phyloP scores from a whole-genome alignment of 2,329 filamentous ascomycete genomes.

The Talaromyces amestolkiae region DNA sequence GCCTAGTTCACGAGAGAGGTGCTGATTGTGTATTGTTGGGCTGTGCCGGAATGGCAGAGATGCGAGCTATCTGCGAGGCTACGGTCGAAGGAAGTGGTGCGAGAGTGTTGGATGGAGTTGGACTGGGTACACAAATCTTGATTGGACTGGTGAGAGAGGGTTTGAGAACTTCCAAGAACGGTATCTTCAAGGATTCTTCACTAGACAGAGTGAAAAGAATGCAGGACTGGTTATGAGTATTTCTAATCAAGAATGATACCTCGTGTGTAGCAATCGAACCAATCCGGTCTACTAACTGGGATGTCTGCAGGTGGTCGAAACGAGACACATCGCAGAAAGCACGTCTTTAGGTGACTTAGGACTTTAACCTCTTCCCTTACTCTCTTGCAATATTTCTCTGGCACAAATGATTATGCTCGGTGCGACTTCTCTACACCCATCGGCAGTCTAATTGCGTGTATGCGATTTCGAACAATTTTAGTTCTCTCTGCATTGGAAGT shows the following conservation, averaged over 20 bases:
- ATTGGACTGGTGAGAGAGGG: constrained; percentile 13
- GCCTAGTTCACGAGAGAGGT: constrained; percentile 13
- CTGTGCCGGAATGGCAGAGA: constrained; percentile 16
- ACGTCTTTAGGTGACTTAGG: too few relatives aligned
- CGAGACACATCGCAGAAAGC: too few relatives aligned
- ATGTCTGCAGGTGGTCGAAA: too few relatives aligned
- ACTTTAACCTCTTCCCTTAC: too few relatives aligned
- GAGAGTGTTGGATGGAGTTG: constrained; percentile 17
- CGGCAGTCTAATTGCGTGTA: too few relatives aligned
- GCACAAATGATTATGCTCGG: too few relatives aligned
- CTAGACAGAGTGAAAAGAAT: constrained; percentile 10
- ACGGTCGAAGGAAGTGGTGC: constrained; percentile 9
- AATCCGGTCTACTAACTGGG: too few relatives aligned
- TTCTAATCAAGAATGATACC: constrained; percentile 3
- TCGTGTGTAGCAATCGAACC: background rate
- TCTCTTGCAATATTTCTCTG: too few relatives aligned
- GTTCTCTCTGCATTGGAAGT: too few relatives aligned
- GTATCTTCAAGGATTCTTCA: constrained; percentile 14
- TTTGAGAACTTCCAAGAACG: constrained; percentile 15
- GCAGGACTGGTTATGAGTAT: constrained; percentile 14
- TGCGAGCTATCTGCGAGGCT: constrained; percentile 9
- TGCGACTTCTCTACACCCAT: too few relatives aligned
- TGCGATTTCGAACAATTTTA: too few relatives aligned
- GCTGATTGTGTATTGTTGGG: constrained; percentile 15
- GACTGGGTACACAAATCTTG: constrained; percentile 13